Base-by-base conservation (phyloP, 2,329 filamentous ascomycete genomes). In the Sclerotinia sclerotiorum region DNA sequence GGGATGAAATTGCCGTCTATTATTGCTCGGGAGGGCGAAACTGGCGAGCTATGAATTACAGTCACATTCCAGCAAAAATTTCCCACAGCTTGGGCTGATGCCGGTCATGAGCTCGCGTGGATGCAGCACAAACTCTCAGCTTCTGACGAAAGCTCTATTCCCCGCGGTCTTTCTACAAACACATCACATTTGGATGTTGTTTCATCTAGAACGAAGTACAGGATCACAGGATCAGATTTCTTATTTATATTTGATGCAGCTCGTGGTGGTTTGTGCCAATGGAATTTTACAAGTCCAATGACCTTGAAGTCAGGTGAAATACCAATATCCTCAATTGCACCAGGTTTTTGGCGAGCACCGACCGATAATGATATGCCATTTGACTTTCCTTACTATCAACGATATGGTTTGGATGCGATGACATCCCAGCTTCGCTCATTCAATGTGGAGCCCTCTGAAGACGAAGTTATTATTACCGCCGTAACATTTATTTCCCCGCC, bases 361-460 rank as follows among this genome's bases (percentile, higher is more conserved):
- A 90, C 88, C 0, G 86, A 91, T 76, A 91, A 91, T 73, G 88
- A 91, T 73, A 79, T 80, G 0, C 82, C 84, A 0, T 74, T 78
- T 21, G 84, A 85, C 15, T 81, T 84, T 4, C 82, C 81, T 6
- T 85, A 89, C 72, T 90, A 88, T 88, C 79, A 82, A 56, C 79
- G 82, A 24, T 83, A 82, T 63, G 83, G 84, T 0, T 78, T 86
- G 10, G 78, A 85, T 68, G 74, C 73, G 2, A 75, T 86, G 39
- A 81, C 81, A 2, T 80, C 79, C 49, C 82, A 84, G 56, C 78
- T 85, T 21, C 81, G 83, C 27, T 81, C 79, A 8, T 78, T 82
- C 51, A 69, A 75, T 57, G 39, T 65, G 15, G 72, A 78, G 57
- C 71, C 72, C 13, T 70, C 74, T 3, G 71, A 77, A 1, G 74